These are phyloP conservation scores for Teratosphaeria pseudoeucalypti DNA, from an alignment of 2,329 filamentous ascomycete species.

Conservation along the genomic window DNA sequence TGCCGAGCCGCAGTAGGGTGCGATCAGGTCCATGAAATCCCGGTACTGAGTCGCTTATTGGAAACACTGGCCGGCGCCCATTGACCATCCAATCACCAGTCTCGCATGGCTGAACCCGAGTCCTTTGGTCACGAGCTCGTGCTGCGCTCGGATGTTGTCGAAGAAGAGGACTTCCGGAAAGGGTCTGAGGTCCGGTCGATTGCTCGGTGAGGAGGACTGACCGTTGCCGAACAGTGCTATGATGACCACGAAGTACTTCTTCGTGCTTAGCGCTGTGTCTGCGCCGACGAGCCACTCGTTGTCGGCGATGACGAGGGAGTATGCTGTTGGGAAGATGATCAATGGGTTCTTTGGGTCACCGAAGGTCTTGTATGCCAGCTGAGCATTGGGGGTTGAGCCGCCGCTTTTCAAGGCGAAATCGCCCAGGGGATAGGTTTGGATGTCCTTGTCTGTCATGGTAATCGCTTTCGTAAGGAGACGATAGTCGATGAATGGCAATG, in stretches of 20 bases:
- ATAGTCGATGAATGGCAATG: conserved; percentile 1
- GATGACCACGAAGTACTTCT: conserved; percentile 58
- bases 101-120: conserved; percentile 50
- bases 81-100: conserved; percentile 59
- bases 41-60: conserved; percentile 29
- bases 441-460: background rate
- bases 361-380: conserved; percentile 68
- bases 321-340: conserved; percentile 72
- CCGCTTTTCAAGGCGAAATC: conserved; percentile 51
- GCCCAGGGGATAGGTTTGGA: conserved; percentile 30
- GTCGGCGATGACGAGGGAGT: conserved; percentile 55
- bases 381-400: conserved; percentile 50
- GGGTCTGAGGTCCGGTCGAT: conserved; percentile 37
- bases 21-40: conserved; percentile 47
- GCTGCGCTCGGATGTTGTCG: conserved; percentile 59
- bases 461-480: background rate
- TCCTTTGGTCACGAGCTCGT: conserved; percentile 54
- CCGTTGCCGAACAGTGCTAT: conserved; percentile 60
- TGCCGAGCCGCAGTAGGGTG: conserved; percentile 58
- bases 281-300: conserved; percentile 66
- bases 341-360: conserved; percentile 52
- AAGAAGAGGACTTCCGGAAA: conserved; percentile 56
- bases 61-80: conserved; percentile 55
- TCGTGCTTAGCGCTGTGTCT: conserved; percentile 54
- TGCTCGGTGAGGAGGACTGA: conserved; percentile 58